These are phyloP conservation scores for Onygena corvina DNA, from an alignment of 2,329 filamentous ascomycete species.

Conservation along the genomic window DNA sequence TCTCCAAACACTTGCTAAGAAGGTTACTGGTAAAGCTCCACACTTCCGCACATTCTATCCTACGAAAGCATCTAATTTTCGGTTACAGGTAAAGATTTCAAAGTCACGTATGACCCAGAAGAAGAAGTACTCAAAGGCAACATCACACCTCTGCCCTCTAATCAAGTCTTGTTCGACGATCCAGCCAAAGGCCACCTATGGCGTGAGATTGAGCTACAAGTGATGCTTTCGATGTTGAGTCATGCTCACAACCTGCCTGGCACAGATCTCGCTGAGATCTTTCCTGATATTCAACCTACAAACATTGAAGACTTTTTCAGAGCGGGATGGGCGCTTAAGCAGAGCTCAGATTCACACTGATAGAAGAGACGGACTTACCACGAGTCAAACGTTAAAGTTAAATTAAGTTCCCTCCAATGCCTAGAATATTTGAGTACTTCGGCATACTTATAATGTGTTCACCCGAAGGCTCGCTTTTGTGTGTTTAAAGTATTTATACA, in stretches of 20 bases:
- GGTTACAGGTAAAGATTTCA: constrained; percentile 3
- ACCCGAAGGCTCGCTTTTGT: too few species aligned
- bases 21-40: background rate
- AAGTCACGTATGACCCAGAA: background rate
- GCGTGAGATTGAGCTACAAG: background rate
- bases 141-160: constrained; percentile 2
- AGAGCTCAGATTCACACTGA: background rate
- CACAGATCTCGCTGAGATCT: background rate
- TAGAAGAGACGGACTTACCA: too few species aligned
- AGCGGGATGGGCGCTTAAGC: background rate
- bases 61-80: background rate
- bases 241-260: background rate
- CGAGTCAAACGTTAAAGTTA: too few species aligned
- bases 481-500: too few species aligned
- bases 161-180: background rate
- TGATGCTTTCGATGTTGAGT: constrained; percentile 7
- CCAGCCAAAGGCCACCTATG: background rate
- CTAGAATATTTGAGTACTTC: too few species aligned
- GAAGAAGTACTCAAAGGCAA: background rate
- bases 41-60: background rate
- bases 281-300: background rate
- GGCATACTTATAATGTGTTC: too few species aligned
- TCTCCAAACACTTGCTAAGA: background rate
- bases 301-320: constrained; percentile 2
- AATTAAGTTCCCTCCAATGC: too few species aligned